These are phyloP conservation scores for Gelatoporia subvermispora DNA, from an alignment of 768 basidiomycete genomes.

Conservation along the genomic window DNA sequence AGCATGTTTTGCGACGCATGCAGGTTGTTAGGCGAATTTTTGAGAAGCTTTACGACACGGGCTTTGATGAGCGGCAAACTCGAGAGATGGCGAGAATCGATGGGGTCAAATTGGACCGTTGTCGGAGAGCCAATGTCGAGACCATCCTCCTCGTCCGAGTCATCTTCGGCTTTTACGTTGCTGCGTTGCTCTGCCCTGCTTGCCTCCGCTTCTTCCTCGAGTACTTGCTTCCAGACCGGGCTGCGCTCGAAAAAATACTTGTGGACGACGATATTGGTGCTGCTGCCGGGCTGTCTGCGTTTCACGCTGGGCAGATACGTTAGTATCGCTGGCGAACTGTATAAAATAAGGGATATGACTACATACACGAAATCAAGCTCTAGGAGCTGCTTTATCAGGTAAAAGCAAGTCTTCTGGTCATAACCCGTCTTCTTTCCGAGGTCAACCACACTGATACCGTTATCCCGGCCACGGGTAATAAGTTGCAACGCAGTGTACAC, in stretches of 20 bases:
- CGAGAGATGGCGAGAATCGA: constrained; percentile 73
- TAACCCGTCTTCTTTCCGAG: constrained; percentile 75
- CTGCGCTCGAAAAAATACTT: constrained; percentile 78
- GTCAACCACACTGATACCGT: constrained; percentile 73
- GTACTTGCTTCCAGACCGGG: constrained; percentile 71
- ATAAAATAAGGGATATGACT: not conserved
- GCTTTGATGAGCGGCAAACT: constrained; percentile 68
- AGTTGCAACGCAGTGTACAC: constrained; percentile 82
- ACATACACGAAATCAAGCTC: constrained; percentile 71
- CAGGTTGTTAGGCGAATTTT: constrained; percentile 61
- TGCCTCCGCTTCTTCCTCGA: constrained; percentile 57
- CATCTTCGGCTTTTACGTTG: constrained; percentile 31
- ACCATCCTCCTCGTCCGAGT: constrained; percentile 18
- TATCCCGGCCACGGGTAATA: constrained; percentile 75
- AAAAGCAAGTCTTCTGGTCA: constrained; percentile 88
- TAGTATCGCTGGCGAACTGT: not conserved
- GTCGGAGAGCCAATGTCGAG: constrained; percentile 14
- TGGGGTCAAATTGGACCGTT: constrained; percentile 56
- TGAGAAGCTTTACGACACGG: constrained; percentile 68
- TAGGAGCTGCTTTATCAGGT: constrained; percentile 72
- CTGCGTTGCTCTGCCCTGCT: constrained; percentile 30
- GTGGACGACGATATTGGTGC: constrained; percentile 76
- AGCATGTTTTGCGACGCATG: constrained; percentile 75
- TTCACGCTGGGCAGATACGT: constrained; percentile 48
- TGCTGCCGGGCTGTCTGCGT: constrained; percentile 71